Evolutionary conservation across 2,329 filamentous ascomycete species (phyloP).

Genomic region (Trichoderma breve): DNA sequence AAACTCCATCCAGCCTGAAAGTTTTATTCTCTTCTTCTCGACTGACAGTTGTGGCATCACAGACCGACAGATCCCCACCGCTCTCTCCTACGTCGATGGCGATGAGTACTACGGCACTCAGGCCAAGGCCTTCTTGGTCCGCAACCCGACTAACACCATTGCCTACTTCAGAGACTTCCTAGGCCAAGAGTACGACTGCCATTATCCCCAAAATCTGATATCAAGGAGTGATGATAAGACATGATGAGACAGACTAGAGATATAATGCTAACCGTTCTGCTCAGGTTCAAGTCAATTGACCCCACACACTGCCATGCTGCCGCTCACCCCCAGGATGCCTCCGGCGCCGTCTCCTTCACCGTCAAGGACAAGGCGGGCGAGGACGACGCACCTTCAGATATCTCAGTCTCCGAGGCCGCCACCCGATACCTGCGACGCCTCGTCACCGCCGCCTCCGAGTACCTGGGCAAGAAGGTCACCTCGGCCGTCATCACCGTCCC

Average conservation of each 20-base stretch:
- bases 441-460: conserved; percentile 81
- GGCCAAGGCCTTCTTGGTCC: conserved; percentile 88
- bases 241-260: background rate
- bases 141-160: conserved; percentile 90
- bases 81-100: conserved; percentile 90
- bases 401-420: conserved; percentile 77
- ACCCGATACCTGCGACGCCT: conserved; percentile 83
- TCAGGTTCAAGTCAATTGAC: conserved; percentile 89
- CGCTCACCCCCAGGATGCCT: conserved; percentile 77
- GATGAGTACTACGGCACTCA: conserved; percentile 97
- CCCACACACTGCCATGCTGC: conserved; percentile 92
- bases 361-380: conserved; percentile 72
- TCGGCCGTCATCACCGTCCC: conserved; percentile 94
- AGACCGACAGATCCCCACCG: conserved; percentile 96
- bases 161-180: conserved; percentile 95
- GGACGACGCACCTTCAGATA: conserved; percentile 56
- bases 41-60: conserved; percentile 22
- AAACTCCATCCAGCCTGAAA: background rate
- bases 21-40: background rate
- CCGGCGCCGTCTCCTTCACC: conserved; percentile 73
- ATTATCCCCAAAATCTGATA: background rate
- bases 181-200: conserved; percentile 73
- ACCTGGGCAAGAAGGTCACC: conserved; percentile 87
- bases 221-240: background rate
- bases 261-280: conserved; percentile 5